phyloP scores from a whole-genome alignment of 1,139 yeast genomes.

The Hanseniaspora uvarum region DNA sequence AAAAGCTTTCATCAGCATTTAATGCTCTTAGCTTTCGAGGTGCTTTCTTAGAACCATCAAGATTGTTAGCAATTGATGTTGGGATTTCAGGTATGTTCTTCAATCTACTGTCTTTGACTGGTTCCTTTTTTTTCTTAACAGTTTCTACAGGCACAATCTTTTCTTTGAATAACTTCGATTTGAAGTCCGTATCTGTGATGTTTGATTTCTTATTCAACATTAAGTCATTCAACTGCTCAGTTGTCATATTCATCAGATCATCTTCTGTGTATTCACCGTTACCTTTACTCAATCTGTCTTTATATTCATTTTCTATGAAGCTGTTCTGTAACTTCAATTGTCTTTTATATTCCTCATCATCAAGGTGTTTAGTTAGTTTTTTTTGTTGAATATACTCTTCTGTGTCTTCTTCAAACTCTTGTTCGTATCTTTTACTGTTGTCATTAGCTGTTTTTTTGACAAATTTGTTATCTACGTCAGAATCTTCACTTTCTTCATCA shows the following conservation, averaged over 20 bases:
- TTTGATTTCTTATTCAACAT: background rate
- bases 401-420: conserved; percentile 13
- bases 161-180: background rate
- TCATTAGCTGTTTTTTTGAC: background rate
- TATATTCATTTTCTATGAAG: background rate
- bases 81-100: conserved; percentile 6
- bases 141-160: background rate
- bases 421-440: conserved; percentile 9
- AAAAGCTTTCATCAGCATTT: conserved; percentile 1
- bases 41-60: background rate
- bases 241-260: conserved; percentile 7
- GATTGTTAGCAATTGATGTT: background rate
- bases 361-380: background rate
- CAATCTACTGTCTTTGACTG: background rate
- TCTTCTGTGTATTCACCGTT: background rate
- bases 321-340: conserved; percentile 7
- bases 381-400: conserved; percentile 15
- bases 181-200: background rate
- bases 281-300: background rate
- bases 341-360: conserved; percentile 3
- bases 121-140: background rate
- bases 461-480: background rate
- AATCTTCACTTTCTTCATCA: background rate
- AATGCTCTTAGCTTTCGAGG: background rate
- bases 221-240: conserved; percentile 6